Percentiles rank a stretch among this genome's conserved stretches.
phyloP scores from a whole-genome alignment of 1,284 basidiomycete species.

The Cutaneotrichosporon spelunceum region DNA sequence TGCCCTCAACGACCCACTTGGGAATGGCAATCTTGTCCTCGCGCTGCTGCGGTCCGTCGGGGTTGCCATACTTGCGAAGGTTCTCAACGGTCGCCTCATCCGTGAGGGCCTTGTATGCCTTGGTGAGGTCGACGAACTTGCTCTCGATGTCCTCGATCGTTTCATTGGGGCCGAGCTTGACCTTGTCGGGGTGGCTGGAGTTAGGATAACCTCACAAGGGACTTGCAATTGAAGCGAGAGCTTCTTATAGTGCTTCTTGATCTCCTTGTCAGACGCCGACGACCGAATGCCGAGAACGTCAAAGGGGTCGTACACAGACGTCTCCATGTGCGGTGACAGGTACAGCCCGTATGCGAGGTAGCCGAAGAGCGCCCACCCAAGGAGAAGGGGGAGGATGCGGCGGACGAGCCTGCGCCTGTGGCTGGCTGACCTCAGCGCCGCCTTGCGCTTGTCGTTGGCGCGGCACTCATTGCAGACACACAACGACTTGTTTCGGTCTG shows the following conservation, averaged over 20 bases:
- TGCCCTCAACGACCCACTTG: conserved; percentile 85
- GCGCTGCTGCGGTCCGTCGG: conserved; percentile 92
- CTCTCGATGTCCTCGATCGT: conserved; percentile 85
- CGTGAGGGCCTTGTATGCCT: conserved; percentile 97
- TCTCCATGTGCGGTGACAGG: conserved; percentile 59
- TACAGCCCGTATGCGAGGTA: conserved; percentile 67
- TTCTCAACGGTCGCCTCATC: conserved; percentile 92
- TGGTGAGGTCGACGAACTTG: conserved; percentile 90
- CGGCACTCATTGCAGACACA: conserved; percentile 39
- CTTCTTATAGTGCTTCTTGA: conserved; percentile 94
- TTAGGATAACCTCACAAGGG: conserved; percentile 9
- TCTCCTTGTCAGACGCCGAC: conserved; percentile 78
- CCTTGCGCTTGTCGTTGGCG: conserved; percentile 20
- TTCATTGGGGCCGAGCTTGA: conserved; percentile 74
- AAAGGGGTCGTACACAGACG: conserved; percentile 87
- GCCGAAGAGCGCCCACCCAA: conserved; percentile 73
- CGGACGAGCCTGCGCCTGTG: conserved; percentile 28
- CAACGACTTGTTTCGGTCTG: conserved; percentile 34
- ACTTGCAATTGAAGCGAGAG: conserved; percentile 83
- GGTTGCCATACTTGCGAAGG: conserved; percentile 86
- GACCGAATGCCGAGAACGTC: conserved; percentile 78
- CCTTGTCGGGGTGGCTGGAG: conserved; percentile 91
- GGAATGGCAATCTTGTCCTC: conserved; percentile 96
- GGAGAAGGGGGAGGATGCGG: conserved; percentile 60
- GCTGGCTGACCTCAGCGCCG: conserved; percentile 51